These are phyloP conservation scores for Tulasnella sp. DNA, from an alignment of 768 basidiomycete genomes.

Conservation along the genomic window DNA sequence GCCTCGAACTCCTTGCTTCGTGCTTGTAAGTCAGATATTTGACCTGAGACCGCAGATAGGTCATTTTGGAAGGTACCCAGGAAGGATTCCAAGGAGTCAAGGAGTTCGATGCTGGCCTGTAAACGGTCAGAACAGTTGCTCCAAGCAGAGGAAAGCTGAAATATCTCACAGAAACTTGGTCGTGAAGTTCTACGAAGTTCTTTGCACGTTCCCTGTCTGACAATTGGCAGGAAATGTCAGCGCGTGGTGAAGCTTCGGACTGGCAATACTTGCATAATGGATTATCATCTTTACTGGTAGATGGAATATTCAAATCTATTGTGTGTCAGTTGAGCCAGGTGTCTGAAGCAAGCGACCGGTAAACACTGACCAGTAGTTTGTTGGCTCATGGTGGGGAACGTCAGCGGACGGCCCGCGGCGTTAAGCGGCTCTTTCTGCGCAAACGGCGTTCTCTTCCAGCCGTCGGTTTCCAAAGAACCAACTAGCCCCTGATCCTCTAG, in stretches of 20 bases:
- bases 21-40: constrained; percentile 89
- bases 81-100: constrained; percentile 84
- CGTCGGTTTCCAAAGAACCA: not conserved
- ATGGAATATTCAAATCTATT: not conserved
- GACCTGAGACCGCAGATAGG: constrained; percentile 87
- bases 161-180: constrained; percentile 67
- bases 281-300: not conserved
- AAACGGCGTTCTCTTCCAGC: not conserved
- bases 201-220: constrained; percentile 39
- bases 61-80: constrained; percentile 94
- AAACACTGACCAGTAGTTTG: not conserved
- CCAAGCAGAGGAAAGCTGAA: constrained; percentile 16
- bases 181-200: constrained; percentile 82
- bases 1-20: constrained; percentile 86
- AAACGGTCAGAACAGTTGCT: not conserved
- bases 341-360: not conserved
- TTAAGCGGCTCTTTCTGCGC: not conserved
- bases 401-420: not conserved
- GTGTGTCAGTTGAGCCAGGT: not conserved
- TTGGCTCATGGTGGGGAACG: constrained; percentile 1
- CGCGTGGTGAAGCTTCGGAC: not conserved
- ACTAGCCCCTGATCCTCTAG: not conserved
- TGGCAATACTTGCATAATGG: not conserved
- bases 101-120: constrained; percentile 76
- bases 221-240: not conserved